These are phyloP conservation scores for Coelastrella sp. DNA, from an alignment of 139 green algal genomes.

Conservation along the genomic window DNA sequence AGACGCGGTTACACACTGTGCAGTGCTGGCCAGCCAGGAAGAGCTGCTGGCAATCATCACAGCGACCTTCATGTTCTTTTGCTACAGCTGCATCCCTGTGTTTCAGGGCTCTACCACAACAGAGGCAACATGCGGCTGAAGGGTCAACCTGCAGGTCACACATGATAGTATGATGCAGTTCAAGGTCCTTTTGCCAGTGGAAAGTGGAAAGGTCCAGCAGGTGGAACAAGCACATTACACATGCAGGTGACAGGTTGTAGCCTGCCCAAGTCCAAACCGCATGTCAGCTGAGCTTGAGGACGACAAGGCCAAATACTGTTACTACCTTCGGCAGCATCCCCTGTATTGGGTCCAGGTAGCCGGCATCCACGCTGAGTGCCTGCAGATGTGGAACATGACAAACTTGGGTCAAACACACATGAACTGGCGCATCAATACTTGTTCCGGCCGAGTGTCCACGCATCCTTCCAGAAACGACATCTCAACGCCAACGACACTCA, in stretches of 20 bases:
- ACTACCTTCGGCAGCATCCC: neutral
- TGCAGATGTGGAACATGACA: neutral
- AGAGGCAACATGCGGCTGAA: neutral
- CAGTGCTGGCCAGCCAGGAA: constrained; percentile 9
- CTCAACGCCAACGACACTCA: too few species aligned
- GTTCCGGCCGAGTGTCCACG: too few species aligned
- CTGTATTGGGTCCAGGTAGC: constrained; percentile 28
- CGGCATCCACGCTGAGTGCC: constrained; percentile 36
- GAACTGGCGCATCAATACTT: too few species aligned
- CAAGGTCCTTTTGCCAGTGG: neutral
- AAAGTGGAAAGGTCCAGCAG: too few species aligned
- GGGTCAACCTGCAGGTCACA: constrained; percentile 17
- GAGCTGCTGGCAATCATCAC: constrained; percentile 2
- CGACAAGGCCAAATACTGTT: neutral
- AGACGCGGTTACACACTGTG: constrained; percentile 13
- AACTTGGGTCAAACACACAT: too few species aligned
- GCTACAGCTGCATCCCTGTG: constrained; percentile 7
- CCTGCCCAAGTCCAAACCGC: too few species aligned
- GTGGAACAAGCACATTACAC: too few species aligned
- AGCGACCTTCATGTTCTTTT: constrained; percentile 17
- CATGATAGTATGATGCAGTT: neutral
- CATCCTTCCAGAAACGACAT: too few species aligned
- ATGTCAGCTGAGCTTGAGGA: neutral
- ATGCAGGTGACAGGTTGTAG: too few species aligned
- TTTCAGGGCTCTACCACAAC: constrained; percentile 11